phyloP scores from a whole-genome alignment of 179 eudicot species.

The Nepenthes alata region DNA sequence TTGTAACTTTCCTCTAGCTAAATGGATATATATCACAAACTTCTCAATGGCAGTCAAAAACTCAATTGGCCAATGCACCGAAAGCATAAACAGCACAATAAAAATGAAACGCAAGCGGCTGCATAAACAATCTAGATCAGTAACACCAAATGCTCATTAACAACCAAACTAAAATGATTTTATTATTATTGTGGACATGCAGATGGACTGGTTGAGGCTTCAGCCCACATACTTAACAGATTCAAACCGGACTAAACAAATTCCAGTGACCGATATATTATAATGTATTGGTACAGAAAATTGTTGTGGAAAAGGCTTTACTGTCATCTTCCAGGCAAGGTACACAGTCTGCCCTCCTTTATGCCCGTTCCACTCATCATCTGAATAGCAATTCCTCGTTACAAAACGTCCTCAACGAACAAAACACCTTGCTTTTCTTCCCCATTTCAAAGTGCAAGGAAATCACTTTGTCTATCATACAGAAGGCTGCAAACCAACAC shows the following conservation, averaged over 20 bases:
- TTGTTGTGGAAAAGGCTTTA: conserved; percentile 3
- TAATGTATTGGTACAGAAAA: no score
- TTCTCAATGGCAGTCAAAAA: no score
- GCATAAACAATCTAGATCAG: no score
- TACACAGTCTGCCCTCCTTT: conserved; percentile 89
- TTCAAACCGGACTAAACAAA: no score
- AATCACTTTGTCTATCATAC: conserved; percentile 90
- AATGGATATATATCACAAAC: conserved; percentile 3
- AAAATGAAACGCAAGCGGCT: background rate
- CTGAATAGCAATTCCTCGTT: conserved; percentile 35
- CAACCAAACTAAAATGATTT: no score
- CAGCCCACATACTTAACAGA: no score
- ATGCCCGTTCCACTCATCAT: conserved; percentile 27
- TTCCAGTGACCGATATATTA: no score
- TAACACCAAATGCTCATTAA: no score
- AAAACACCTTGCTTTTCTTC: conserved; percentile 41
- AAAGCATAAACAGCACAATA: background rate
- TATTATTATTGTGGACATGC: no score
- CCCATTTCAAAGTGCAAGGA: conserved; percentile 66
- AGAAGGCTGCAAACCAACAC: conserved; percentile 92
- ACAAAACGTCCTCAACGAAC: conserved; percentile 64
- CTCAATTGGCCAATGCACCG: background rate
- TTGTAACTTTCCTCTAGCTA: conserved; percentile 70
- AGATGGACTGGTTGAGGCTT: no score
- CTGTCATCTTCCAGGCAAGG: conserved; percentile 71